phyloP scores from a whole-genome alignment of 352 stramenopile genomes.

The Globisporangium parvum region DNA sequence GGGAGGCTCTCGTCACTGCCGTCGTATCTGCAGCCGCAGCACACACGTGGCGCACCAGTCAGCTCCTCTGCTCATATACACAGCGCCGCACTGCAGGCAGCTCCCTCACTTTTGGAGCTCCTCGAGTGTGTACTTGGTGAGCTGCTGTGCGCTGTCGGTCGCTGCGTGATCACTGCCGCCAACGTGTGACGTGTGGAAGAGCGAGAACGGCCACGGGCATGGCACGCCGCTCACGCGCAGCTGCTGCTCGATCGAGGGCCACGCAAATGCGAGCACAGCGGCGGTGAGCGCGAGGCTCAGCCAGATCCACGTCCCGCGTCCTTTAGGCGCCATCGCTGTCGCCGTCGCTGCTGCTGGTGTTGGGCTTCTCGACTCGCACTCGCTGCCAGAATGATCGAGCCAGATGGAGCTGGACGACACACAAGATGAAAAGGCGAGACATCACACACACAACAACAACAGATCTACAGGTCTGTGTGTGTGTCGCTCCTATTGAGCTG shows the following conservation, averaged over 20 bases:
- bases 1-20: slow-evolving; percentile 53
- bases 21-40: slow-evolving; percentile 39
- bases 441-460: no score
- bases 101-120: slow-evolving; percentile 43
- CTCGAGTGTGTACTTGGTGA: slow-evolving; percentile 52
- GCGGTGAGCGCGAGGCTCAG: slow-evolving; percentile 45
- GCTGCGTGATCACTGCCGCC: slow-evolving; percentile 15
- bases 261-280: slow-evolving; percentile 51
- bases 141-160: slow-evolving; percentile 17
- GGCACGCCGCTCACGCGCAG: slow-evolving; percentile 37
- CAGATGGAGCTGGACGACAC: no score
- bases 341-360: no score
- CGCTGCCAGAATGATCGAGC: background rate
- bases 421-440: no score
- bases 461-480: background rate
- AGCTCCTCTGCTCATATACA: background rate
- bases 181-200: slow-evolving; percentile 26
- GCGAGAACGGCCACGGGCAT: slow-evolving; percentile 66
- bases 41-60: slow-evolving; percentile 2
- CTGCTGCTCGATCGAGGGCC: slow-evolving; percentile 70
- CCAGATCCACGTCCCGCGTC: slow-evolving; percentile 31
- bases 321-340: slow-evolving; percentile 19
- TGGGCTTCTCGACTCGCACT: no score
- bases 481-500: background rate
- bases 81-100: background rate